Evolutionary conservation across 2,329 filamentous ascomycete species (phyloP).

Genomic region (Xylaria sp.): DNA sequence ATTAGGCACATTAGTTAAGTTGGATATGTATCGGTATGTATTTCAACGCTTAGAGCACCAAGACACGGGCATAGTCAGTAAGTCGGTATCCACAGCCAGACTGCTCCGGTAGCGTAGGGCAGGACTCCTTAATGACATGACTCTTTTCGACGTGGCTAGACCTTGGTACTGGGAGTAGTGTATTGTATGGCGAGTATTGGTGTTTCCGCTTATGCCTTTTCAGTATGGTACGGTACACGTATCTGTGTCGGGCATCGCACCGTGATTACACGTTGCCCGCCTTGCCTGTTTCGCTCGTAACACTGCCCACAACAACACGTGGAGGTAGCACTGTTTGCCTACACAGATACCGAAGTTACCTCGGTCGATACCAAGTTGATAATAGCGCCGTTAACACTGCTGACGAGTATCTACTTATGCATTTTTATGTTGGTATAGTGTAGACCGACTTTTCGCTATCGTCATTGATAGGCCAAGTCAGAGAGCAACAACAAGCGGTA

Average conservation of each 20-base stretch:
- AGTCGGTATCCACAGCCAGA: no score
- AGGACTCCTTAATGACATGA: background rate
- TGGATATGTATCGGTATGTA: no score
- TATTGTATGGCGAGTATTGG: no score
- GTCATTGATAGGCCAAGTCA: background rate
- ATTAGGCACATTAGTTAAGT: no score
- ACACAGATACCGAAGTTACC: background rate
- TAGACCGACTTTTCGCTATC: slow-evolving; percentile 26
- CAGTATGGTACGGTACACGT: slow-evolving; percentile 1
- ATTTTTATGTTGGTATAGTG: background rate
- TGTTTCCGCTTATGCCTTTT: background rate
- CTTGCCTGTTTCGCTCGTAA: background rate
- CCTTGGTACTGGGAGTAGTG: no score
- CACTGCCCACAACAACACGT: slow-evolving; percentile 4
- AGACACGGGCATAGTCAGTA: no score
- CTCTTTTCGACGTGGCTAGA: no score
- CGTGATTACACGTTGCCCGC: background rate
- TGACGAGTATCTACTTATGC: no score
- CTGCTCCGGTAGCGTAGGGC: no score
- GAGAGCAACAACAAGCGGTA: slow-evolving; percentile 1
- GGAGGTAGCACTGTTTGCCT: background rate
- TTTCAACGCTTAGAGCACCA: no score
- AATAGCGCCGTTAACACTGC: no score
- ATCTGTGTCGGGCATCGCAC: background rate
- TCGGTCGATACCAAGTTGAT: no score